phyloP scores from a whole-genome alignment of 2,329 filamentous ascomycete genomes.

The Endothia cerciana region DNA sequence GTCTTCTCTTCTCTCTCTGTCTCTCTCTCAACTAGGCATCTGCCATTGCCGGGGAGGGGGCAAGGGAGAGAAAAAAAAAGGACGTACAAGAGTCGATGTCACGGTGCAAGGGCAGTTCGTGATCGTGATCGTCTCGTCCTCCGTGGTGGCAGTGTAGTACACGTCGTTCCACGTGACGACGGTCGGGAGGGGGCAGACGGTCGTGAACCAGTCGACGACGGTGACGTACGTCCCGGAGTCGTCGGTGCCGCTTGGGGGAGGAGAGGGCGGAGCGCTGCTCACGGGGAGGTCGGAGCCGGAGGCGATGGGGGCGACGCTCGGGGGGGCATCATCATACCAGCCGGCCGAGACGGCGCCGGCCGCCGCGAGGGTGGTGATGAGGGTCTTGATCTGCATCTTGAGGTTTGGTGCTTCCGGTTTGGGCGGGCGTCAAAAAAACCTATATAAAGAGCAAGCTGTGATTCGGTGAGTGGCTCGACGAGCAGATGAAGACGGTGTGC shows the following conservation, averaged over 20 bases:
- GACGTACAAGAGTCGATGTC: slow-evolving; percentile 27
- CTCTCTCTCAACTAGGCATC: too few relatives aligned
- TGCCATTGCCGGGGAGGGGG: too few relatives aligned
- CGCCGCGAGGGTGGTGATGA: slow-evolving; percentile 35
- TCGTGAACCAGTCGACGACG: slow-evolving; percentile 43
- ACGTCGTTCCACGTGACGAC: slow-evolving; percentile 54
- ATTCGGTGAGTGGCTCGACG: slow-evolving; percentile 6
- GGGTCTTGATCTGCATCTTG: slow-evolving; percentile 39
- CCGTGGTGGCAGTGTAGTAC: slow-evolving; percentile 59
- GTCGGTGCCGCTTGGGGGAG: slow-evolving; percentile 1
- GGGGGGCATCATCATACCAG: slow-evolving; percentile 33
- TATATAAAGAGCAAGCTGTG: too few relatives aligned
- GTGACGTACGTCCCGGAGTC: slow-evolving; percentile 32
- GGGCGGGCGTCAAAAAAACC: too few relatives aligned
- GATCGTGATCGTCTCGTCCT: slow-evolving; percentile 58
- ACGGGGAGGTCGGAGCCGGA: too few relatives aligned
- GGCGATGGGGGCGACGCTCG: slow-evolving; percentile 33
- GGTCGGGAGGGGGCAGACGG: slow-evolving; percentile 53
- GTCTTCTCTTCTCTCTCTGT: neutral
- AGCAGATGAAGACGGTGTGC: too few relatives aligned
- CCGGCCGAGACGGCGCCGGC: slow-evolving; percentile 32
- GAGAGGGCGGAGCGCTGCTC: neutral
- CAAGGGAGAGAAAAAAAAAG: neutral
- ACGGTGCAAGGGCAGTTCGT: slow-evolving; percentile 58
- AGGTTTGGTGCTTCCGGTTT: too few relatives aligned